Conservation (phyloP, 1,139 yeast species). For the Suhomyces kunorum region DNA sequence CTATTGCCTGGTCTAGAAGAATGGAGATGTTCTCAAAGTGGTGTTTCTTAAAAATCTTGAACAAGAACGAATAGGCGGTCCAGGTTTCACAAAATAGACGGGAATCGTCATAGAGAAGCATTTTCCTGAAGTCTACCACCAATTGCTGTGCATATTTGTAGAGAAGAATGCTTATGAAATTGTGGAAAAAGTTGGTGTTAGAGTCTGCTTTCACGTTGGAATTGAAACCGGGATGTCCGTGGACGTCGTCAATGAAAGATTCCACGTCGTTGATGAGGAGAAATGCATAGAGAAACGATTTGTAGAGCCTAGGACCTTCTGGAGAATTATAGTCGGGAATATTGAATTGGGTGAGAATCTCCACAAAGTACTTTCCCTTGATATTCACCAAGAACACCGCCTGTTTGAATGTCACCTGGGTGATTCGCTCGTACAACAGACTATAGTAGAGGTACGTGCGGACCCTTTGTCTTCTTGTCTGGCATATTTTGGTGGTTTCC, state of each 20-base stretch:
- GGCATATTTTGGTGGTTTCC: background rate
- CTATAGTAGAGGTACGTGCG: background rate
- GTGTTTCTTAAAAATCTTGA: conserved; percentile 14
- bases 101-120: background rate
- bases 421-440: conserved; percentile 2
- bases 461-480: background rate
- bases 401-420: conserved; percentile 4
- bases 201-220: conserved; percentile 19
- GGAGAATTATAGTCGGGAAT: background rate
- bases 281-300: conserved; percentile 27
- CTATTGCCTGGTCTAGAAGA: conserved; percentile 14
- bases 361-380: conserved; percentile 3
- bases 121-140: conserved; percentile 12
- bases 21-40: conserved; percentile 14
- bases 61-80: conserved; percentile 14
- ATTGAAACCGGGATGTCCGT: conserved; percentile 33
- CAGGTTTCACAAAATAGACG: conserved; percentile 9
- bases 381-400: conserved; percentile 3
- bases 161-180: conserved; percentile 26
- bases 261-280: conserved; percentile 27
- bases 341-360: conserved; percentile 1
- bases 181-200: conserved; percentile 13
- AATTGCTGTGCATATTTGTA: conserved; percentile 23
- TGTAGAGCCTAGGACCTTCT: conserved; percentile 6
- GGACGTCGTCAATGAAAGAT: conserved; percentile 15